Percentiles rank a stretch among this genome's conserved stretches.
Evolutionary conservation across 805 yeast species (phyloP).

Genomic region (Teunomyces barrocoloradensis): DNA sequence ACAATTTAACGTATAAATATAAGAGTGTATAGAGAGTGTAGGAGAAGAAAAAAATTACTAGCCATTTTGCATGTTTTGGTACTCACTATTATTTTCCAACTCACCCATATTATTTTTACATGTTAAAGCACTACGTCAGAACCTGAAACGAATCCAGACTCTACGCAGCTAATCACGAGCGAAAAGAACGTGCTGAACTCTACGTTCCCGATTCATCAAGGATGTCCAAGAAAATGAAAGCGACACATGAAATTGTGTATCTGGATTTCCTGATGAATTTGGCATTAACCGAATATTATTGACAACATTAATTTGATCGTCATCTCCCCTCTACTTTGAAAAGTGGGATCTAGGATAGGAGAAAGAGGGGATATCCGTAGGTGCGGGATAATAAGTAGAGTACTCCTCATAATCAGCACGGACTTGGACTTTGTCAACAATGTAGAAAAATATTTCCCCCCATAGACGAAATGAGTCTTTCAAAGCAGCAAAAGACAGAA

Average conservation of each 20-base stretch:
- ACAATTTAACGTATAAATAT: constrained; percentile 19
- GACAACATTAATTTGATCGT: no score
- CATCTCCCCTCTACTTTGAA: no score
- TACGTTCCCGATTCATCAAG: neutral
- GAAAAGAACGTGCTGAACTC: no score
- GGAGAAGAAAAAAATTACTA: neutral
- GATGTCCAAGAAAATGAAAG: neutral
- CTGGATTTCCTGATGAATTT: neutral
- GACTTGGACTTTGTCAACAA: no score
- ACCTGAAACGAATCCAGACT: neutral
- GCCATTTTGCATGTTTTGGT: neutral
- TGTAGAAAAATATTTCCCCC: neutral
- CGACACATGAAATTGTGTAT: neutral
- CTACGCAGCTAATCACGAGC: no score
- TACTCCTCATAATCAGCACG: no score
- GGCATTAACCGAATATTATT: no score
- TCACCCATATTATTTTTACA: neutral
- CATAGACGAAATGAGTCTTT: neutral
- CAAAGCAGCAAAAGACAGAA: neutral
- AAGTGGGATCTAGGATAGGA: neutral
- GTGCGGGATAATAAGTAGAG: neutral
- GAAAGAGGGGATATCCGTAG: neutral
- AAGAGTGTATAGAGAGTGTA: constrained; percentile 14
- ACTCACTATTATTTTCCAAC: neutral
- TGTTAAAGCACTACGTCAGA: neutral